A percentile compares a stretch with the other conserved stretches of the same genome.
Conservation (phyloP, 495 filamentous ascomycete species). For the Penicillium dipodomyicola region DNA sequence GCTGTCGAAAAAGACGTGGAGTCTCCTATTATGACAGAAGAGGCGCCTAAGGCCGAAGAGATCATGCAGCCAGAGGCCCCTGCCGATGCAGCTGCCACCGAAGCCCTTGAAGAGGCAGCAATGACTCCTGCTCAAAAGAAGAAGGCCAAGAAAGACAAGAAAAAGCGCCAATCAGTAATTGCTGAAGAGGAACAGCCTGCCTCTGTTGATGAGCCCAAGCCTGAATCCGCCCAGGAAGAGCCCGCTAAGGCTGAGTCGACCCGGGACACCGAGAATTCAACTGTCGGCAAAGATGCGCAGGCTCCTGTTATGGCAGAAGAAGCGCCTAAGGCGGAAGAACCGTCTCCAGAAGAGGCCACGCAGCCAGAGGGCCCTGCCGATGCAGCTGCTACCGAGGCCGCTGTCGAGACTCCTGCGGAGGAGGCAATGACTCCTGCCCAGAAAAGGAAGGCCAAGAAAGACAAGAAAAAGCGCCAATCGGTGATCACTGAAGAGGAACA, state of each 20-base stretch:
- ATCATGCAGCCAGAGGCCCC: slow-evolving; percentile 1
- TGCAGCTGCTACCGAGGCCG: slow-evolving; percentile 6
- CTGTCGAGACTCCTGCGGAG: neutral
- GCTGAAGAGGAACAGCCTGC: neutral
- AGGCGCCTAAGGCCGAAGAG: slow-evolving; percentile 5
- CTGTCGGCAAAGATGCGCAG: neutral
- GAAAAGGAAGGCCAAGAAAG: slow-evolving; percentile 47
- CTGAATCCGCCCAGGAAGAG: neutral
- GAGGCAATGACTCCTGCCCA: slow-evolving; percentile 19
- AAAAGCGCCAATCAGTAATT: neutral
- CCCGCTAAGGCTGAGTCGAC: neutral
- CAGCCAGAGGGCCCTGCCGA: slow-evolving; percentile 6
- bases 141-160: slow-evolving; percentile 39
- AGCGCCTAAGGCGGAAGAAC: slow-evolving; percentile 4
- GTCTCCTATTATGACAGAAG: neutral
- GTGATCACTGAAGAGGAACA: neutral
- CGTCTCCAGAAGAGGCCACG: neutral
- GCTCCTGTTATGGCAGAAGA: neutral
- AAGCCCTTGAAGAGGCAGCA: slow-evolving; percentile 10
- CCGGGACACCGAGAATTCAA: neutral
- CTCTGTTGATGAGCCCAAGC: neutral
- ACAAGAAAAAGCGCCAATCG: slow-evolving; percentile 7
- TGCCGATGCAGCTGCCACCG: slow-evolving; percentile 5
- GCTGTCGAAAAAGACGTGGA: neutral
- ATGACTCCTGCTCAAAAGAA: slow-evolving; percentile 32